Percentiles rank a stretch among this genome's conserved stretches.
phyloP scores from a whole-genome alignment of 1,139 yeast species.

The Taiozyma sp. region DNA sequence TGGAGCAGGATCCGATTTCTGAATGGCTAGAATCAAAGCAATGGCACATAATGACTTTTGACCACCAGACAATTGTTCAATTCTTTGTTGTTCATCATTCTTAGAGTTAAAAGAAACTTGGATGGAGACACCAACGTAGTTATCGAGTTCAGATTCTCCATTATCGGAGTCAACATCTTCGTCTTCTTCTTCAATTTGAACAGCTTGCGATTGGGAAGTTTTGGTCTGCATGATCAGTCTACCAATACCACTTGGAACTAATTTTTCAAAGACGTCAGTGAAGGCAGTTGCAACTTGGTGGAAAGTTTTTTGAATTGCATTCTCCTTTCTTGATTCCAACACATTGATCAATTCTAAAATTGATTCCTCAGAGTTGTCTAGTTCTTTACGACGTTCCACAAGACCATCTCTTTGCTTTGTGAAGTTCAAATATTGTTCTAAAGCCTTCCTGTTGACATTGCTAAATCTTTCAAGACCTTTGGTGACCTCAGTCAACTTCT shows the following conservation, averaged over 20 bases:
- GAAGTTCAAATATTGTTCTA: conserved; percentile 77
- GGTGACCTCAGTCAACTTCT: conserved; percentile 50
- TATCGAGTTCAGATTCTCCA: conserved; percentile 37
- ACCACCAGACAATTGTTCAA: conserved; percentile 93
- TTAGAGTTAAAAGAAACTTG: conserved; percentile 88
- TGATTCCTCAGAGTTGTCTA: conserved; percentile 64
- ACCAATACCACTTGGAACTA: conserved; percentile 85
- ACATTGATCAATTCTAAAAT: conserved; percentile 70
- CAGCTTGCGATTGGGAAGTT: conserved; percentile 22
- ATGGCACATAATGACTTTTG: conserved; percentile 94
- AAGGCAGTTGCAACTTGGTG: conserved; percentile 71
- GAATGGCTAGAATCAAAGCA: conserved; percentile 88
- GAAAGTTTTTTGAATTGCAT: conserved; percentile 77
- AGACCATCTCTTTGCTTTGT: conserved; percentile 68
- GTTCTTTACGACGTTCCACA: conserved; percentile 57
- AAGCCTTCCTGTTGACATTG: conserved; percentile 86
- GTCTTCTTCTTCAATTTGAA: conserved; percentile 23
- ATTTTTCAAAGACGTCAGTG: conserved; percentile 63
- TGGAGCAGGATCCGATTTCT: conserved; percentile 94
- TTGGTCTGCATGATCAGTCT: conserved; percentile 62
- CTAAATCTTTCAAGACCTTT: conserved; percentile 56
- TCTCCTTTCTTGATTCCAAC: conserved; percentile 72
- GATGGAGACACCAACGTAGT: conserved; percentile 78
- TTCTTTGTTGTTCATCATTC: conserved; percentile 78
- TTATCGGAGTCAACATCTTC: conserved; percentile 22